Conservation (phyloP, 345 rosid species). For the Gossypium arboreum region DNA sequence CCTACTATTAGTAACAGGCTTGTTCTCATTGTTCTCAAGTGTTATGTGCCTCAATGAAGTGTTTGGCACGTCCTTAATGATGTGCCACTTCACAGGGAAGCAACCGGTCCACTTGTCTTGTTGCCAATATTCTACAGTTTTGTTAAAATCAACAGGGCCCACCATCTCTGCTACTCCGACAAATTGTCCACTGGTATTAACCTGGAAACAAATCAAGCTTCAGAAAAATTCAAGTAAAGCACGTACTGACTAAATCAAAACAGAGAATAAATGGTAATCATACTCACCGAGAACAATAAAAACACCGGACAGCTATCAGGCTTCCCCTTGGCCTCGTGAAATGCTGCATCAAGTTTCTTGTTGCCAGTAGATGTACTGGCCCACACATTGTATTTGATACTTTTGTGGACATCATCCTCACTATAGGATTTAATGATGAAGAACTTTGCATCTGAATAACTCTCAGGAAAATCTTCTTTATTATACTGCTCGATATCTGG, state of each 20-base stretch:
- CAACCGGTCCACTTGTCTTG: constrained; percentile 86
- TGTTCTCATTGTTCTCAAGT: constrained; percentile 67
- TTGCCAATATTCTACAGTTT: constrained; percentile 71
- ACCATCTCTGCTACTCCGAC: constrained; percentile 81
- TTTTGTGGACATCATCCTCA: constrained; percentile 81
- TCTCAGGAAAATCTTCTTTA: constrained; percentile 49
- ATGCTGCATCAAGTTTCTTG: constrained; percentile 71
- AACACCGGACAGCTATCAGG: constrained; percentile 52
- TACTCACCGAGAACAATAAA: constrained; percentile 73
- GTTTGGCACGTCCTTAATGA: constrained; percentile 77
- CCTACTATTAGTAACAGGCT: constrained; percentile 77
- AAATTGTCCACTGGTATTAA: constrained; percentile 83
- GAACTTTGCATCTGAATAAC: constrained; percentile 53
- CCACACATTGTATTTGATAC: constrained; percentile 72
- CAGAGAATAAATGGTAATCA: neutral
- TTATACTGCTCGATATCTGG: constrained; percentile 44
- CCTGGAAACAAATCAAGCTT: constrained; percentile 37
- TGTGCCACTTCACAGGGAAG: constrained; percentile 78
- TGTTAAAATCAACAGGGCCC: constrained; percentile 67
- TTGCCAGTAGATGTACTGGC: constrained; percentile 73
- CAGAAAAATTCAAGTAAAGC: constrained; percentile 1
- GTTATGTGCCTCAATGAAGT: constrained; percentile 58
- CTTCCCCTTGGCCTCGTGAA: constrained; percentile 45
- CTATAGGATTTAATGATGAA: constrained; percentile 76
- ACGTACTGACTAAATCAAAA: neutral